phyloP scores from a whole-genome alignment of 768 basidiomycete species.

The Pleurotus salmoneostramineus region DNA sequence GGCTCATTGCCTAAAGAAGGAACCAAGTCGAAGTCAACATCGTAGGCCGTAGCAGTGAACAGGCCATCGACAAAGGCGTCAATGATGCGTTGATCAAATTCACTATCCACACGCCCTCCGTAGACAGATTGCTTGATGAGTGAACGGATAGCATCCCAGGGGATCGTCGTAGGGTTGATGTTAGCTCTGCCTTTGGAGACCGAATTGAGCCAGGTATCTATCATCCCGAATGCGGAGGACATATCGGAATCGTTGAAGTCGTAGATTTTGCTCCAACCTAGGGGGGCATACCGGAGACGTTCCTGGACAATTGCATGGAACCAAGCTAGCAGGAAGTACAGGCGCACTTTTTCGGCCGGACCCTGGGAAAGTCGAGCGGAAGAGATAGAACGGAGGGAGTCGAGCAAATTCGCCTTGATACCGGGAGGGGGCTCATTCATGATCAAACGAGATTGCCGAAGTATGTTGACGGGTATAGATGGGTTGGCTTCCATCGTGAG shows the following conservation, averaged over 20 bases:
- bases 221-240: conserved; percentile 86
- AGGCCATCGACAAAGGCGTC: conserved; percentile 91
- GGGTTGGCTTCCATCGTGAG: conserved; percentile 97
- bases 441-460: conserved; percentile 91
- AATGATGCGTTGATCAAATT: conserved; percentile 90
- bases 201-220: conserved; percentile 83
- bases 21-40: conserved; percentile 89
- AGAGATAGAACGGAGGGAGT: conserved; percentile 76
- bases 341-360: conserved; percentile 86
- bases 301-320: conserved; percentile 99
- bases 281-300: conserved; percentile 89
- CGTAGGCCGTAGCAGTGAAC: conserved; percentile 87
- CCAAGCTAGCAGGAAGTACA: conserved; percentile 97
- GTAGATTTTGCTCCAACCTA: conserved; percentile 96
- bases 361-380: conserved; percentile 74
- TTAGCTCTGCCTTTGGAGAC: conserved; percentile 88
- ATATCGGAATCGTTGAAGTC: conserved; percentile 99
- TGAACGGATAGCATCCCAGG: conserved; percentile 93
- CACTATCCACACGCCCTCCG: conserved; percentile 90
- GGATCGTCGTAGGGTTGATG: conserved; percentile 86
- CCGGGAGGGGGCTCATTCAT: conserved; percentile 99
- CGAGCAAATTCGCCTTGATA: conserved; percentile 92
- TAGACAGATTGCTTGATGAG: conserved; percentile 96
- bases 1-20: conserved; percentile 55
- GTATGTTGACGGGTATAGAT: conserved; percentile 92